These are phyloP conservation scores for Closterium sp. DNA, from an alignment of 139 green algal genomes.

Conservation along the genomic window DNA sequence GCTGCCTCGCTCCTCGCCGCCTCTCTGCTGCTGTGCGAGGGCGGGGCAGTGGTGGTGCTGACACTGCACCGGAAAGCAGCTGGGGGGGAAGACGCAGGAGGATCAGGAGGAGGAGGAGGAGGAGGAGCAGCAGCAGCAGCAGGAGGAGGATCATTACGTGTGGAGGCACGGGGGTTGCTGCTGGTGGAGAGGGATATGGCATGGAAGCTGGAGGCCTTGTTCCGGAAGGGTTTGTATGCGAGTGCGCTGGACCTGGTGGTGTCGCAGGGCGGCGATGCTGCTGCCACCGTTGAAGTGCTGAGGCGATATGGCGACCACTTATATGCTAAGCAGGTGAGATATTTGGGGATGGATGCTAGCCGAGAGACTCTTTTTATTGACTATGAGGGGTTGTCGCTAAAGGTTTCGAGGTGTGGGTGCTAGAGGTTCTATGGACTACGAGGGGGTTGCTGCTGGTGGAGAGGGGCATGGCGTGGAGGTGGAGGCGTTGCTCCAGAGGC, in stretches of 20 bases:
- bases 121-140: neutral
- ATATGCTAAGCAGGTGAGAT: constrained; percentile 73
- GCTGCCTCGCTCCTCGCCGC: constrained; percentile 21
- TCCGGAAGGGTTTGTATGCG: constrained; percentile 54
- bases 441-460: constrained; percentile 30
- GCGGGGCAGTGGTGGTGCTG: constrained; percentile 38
- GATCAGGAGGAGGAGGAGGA: neutral
- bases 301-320: constrained; percentile 61
- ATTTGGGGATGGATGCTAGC: too few species aligned
- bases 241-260: constrained; percentile 52
- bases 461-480: constrained; percentile 56
- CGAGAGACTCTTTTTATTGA: too few species aligned
- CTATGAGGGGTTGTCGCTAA: too few species aligned
- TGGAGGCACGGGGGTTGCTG: neutral
- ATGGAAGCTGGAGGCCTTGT: constrained; percentile 55
- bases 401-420: too few species aligned
- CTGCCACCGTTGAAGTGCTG: constrained; percentile 31
- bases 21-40: constrained; percentile 49
- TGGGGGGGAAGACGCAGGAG: neutral
- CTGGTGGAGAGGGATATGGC: constrained; percentile 56
- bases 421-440: too few species aligned
- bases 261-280: constrained; percentile 24
- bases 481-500: too few species aligned
- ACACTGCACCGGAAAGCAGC: neutral
- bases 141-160: neutral